phyloP scores from a whole-genome alignment of 805 yeast species.

The Candida gorgasii region DNA sequence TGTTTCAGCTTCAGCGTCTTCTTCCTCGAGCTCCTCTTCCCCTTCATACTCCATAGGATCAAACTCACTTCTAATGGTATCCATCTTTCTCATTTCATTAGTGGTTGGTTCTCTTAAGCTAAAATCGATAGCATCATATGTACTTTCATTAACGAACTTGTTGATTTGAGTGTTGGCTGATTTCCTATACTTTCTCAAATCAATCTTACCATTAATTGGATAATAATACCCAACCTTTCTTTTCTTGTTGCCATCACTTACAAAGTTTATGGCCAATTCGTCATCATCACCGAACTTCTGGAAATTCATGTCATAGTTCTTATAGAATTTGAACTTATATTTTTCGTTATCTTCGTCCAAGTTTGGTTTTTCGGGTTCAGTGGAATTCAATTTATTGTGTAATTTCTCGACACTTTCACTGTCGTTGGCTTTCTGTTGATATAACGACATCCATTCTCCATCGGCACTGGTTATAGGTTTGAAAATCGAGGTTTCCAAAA shows the following conservation, averaged over 20 bases:
- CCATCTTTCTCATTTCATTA: conserved; percentile 66
- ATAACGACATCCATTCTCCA: conserved; percentile 72
- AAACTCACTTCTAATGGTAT: conserved; percentile 62
- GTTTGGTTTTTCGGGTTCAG: conserved; percentile 43
- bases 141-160: conserved; percentile 54
- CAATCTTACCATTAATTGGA: conserved; percentile 76
- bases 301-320: conserved; percentile 78
- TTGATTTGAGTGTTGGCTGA: conserved; percentile 55
- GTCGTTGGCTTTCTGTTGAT: conserved; percentile 36
- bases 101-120: conserved; percentile 72
- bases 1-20: conserved; percentile 24
- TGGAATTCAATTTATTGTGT: conserved; percentile 34
- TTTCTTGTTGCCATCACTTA: conserved; percentile 43
- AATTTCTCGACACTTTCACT: conserved; percentile 25
- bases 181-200: conserved; percentile 82
- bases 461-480: conserved; percentile 72
- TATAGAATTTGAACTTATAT: conserved; percentile 56
- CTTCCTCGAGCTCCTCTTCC: conserved; percentile 51
- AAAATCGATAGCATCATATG: conserved; percentile 62
- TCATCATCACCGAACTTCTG: conserved; percentile 48
- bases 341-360: conserved; percentile 47
- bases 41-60: conserved; percentile 80
- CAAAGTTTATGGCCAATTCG: conserved; percentile 69
- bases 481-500: conserved; percentile 62
- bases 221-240: conserved; percentile 66